Evolutionary conservation across 352 stramenopile species (phyloP), one percentile per base, ranked within the genome.

Genomic region (Phytophthora kernoviae): DNA sequence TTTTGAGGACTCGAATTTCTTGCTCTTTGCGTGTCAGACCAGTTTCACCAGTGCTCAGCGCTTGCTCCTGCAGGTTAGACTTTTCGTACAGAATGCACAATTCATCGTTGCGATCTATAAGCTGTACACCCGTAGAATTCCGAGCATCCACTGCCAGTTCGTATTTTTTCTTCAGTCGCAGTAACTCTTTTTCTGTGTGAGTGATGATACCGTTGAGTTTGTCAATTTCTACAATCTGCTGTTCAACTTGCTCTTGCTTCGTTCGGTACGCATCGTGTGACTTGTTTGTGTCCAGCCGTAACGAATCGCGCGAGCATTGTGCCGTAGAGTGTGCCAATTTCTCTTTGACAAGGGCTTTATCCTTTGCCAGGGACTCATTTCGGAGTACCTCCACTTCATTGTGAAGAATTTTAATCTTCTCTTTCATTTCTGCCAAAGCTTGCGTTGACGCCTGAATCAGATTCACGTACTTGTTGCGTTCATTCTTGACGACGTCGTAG

Each of bases 391-490:
- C 90, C 33, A 98, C 88, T 70, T 98, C 94, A 57, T 98, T 98
- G 54, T 96, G 81, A 22, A 98, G 65, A 58, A 98, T 97, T 62
- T 98, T 97, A 68, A 98, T 98, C 65, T 98, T 98, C 60, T 98
- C 94, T 44, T 97, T 97, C 94, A 98, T 98, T 71, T 98, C 94
- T 5, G 91, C 93, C 1, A 98, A 80, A 20, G 93, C 92, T 63
- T 98, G 94, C 2, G 88, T 85, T 7, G 78, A 86, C 20, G 87
- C 77, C 62, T 98, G 93, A 54, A 98, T 98, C 26, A 98, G 59
- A 58, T 97, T 98, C 22, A 98, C 94, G 61, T 98, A 98, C 62
- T 98, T 98, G 71, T 98, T 98, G 32, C 94, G 86, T 61, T 98
- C 94, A 63, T 96, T 97, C 70, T 98, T 98, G 47, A 98, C 91